Conservation (phyloP, 192 early-diverging fungal species). For the Haplosporangium gracile region DNA sequence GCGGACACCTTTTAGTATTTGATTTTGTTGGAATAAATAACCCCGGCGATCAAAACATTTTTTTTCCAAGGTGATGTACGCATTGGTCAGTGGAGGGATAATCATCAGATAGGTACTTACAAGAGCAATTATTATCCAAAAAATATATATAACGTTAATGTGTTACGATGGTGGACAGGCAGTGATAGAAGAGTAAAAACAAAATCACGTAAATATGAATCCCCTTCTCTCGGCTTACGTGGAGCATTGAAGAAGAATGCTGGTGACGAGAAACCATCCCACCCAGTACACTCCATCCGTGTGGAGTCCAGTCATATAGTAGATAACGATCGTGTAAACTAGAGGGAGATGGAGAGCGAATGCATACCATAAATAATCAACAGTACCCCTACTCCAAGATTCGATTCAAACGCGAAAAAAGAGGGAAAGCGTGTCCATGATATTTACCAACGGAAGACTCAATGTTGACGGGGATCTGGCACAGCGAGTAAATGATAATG, state of each 20-base stretch:
- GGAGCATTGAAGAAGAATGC: constrained; percentile 9
- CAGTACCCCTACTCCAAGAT: no score
- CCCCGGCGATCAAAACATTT: neutral
- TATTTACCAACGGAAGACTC: neutral
- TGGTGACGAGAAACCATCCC: neutral
- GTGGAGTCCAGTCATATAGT: constrained; percentile 13
- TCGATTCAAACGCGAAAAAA: neutral
- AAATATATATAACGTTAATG: neutral
- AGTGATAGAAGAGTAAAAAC: no score
- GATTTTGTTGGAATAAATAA: constrained; percentile 11
- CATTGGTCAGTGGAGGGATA: neutral
- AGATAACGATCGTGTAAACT: constrained; percentile 17
- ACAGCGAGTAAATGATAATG: constrained; percentile 8
- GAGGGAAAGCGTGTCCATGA: neutral
- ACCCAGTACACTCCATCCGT: constrained; percentile 7
- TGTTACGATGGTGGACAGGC: no score
- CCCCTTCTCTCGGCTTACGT: neutral
- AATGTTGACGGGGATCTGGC: neutral
- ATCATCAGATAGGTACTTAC: neutral
- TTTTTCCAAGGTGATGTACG: no score
- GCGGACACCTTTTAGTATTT: constrained; percentile 5
- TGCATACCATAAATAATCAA: no score
- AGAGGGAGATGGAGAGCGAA: neutral
- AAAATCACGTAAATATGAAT: neutral
- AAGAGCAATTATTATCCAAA: neutral